Percentiles rank a stretch among this genome's conserved stretches.
phyloP scores from a whole-genome alignment of 108 stramenopile species.

The Pseudonitzschia pungens region DNA sequence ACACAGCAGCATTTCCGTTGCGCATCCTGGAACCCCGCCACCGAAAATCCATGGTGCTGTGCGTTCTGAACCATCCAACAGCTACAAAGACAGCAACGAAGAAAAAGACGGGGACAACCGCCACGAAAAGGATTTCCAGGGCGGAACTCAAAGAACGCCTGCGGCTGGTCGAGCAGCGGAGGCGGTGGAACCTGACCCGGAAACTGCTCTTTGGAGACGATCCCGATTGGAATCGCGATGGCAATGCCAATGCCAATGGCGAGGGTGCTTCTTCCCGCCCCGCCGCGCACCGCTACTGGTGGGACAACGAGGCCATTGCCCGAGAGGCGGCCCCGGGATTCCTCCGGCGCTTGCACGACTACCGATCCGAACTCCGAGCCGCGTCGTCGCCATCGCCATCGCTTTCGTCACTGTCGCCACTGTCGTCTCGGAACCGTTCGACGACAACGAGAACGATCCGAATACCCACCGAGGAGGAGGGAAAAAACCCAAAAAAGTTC shows the following conservation, averaged over 20 bases:
- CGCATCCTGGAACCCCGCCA: background rate
- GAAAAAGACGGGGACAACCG: background rate
- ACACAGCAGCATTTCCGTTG: background rate
- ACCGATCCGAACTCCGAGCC: background rate
- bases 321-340: background rate
- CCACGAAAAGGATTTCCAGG: background rate
- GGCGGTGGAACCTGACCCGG: background rate
- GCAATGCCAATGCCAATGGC: no score
- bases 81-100: background rate
- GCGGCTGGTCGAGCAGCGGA: background rate
- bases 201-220: background rate
- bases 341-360: background rate
- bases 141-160: constrained; percentile 2
- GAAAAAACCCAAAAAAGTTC: background rate
- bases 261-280: no score
- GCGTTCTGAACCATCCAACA: background rate
- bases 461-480: background rate
- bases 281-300: background rate
- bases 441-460: no score
- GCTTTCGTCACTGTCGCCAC: no score
- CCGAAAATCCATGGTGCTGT: background rate
- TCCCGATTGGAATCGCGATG: no score
- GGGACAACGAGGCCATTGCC: background rate
- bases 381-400: no score
- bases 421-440: no score